A percentile compares a stretch with the other conserved stretches of the same genome.
These are phyloP conservation scores for Oxytropis ochrocephala DNA, from an alignment of 306 rosid species.

Conservation along the genomic window DNA sequence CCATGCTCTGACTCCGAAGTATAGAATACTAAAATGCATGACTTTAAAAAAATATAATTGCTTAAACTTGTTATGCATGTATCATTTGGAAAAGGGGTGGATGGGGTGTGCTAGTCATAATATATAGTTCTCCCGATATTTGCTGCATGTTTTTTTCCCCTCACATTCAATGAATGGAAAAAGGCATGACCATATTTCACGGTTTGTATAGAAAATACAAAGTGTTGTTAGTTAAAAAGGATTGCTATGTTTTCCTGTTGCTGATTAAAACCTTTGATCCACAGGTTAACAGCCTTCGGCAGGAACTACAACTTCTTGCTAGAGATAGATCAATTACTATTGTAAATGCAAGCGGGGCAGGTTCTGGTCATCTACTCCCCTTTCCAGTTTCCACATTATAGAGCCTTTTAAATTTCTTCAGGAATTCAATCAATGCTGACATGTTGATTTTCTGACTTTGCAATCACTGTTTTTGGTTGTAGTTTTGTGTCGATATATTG, in stretches of 20 bases:
- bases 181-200: not conserved
- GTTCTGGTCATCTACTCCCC: constrained; percentile 31
- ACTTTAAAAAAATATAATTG: not conserved
- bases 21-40: not conserved
- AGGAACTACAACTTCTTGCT: constrained; percentile 52
- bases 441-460: constrained; percentile 5
- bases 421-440: not conserved
- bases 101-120: not conserved
- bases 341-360: constrained; percentile 58
- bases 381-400: not conserved
- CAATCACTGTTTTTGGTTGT: not conserved
- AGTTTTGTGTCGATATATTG: not conserved
- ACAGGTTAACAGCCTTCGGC: constrained; percentile 75
- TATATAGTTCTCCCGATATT: not conserved
- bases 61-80: not conserved
- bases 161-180: not conserved
- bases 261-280: constrained; percentile 13
- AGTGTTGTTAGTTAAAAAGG: not conserved
- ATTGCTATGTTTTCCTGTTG: not conserved
- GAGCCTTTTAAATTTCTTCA: not conserved
- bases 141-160: not conserved
- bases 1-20: not conserved
- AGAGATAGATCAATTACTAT: constrained; percentile 54
- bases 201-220: not conserved
- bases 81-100: not conserved